Base-by-base conservation (phyloP, 2,329 filamentous ascomycete genomes). In the Verticillium tricorpus region DNA sequence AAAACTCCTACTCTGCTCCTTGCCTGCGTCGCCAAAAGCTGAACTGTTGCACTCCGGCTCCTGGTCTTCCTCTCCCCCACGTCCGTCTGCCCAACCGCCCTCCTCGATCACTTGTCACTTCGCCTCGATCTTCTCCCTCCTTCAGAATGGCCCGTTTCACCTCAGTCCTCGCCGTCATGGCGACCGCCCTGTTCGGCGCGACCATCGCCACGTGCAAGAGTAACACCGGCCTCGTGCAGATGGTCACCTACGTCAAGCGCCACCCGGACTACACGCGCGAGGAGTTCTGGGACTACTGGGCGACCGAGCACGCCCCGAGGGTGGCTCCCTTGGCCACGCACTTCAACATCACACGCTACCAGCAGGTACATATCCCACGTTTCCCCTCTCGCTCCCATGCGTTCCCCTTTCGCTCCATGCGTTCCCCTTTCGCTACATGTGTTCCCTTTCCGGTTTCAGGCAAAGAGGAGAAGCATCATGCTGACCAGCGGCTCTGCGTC, bases 191-290 rank as follows among this genome's bases (percentile, higher is more conserved):
- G 8, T 22, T 61, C 39, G 39, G 15, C 11, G 52, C 52, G 56
- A 37, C 52, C 15, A 12, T 56, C 56, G 54, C 56, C 6, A 17
- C 40, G 73, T 82, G 57, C 74, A 2, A 82, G 34, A 57, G 82
- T 79, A 68, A 65, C 25, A 71, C 69, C 0, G 69, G 69, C 1
- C 60, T 68, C 3, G 34, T 62, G 0, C 70, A 72, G 62, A 73
- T 72, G 71, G 39, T 70, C 17, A 71, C 67, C 8, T 70, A 71
- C 59, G 67, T 72, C 34, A 72, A 72, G 45, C 67, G 71, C 8
- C 65, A 65, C 22, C 64, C 67, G 1, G 63, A 67, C n/a, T 65
- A 65, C 37, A 70, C 69, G 0, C 67, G 66, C 11, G 64, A 67
- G 8, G 65, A 70, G 9, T 72, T 73, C 28, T 73, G 71, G 69